These are phyloP conservation scores for Takakia lepidozioides DNA, from an alignment of 225 moss, liverwort and hornwort species.

Conservation along the genomic window DNA sequence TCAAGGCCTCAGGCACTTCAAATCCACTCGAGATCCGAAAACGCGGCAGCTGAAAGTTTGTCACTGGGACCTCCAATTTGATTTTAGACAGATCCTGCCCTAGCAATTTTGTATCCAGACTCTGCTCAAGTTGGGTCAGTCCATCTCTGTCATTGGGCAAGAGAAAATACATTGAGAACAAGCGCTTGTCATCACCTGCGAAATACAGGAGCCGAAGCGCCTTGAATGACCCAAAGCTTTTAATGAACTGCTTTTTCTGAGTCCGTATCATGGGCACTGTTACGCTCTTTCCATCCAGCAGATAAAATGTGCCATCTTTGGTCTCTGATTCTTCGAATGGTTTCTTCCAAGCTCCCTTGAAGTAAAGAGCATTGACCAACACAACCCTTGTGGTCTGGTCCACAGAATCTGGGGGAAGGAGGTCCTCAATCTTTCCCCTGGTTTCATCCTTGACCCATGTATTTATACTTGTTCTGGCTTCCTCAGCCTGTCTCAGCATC, in stretches of 20 bases:
- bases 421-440: slow-evolving; percentile 38
- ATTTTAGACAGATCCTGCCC: slow-evolving; percentile 23
- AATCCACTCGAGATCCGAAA: slow-evolving; percentile 43
- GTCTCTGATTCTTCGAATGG: slow-evolving; percentile 23
- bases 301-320: slow-evolving; percentile 21
- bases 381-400: slow-evolving; percentile 25
- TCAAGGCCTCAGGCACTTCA: slow-evolving; percentile 16
- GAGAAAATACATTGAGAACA: slow-evolving; percentile 47
- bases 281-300: slow-evolving; percentile 36
- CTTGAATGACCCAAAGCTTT: slow-evolving; percentile 23
- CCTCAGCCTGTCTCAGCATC: too few relatives aligned
- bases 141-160: slow-evolving; percentile 44
- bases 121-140: slow-evolving; percentile 33
- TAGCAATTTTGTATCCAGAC: slow-evolving; percentile 24
- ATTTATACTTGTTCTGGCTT: slow-evolving; percentile 38
- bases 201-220: slow-evolving; percentile 39
- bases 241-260: slow-evolving; percentile 18
- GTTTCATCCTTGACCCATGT: slow-evolving; percentile 41
- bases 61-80: slow-evolving; percentile 14
- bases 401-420: slow-evolving; percentile 36
- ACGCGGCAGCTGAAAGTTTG: slow-evolving; percentile 29
- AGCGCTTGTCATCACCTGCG: slow-evolving; percentile 25
- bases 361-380: slow-evolving; percentile 63
- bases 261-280: slow-evolving; percentile 40
- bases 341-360: slow-evolving; percentile 50